Evolutionary conservation across 352 stramenopile genomes (phyloP), one percentile per base, ranked within the genome.

Genomic region (Pythium phragmitis): DNA sequence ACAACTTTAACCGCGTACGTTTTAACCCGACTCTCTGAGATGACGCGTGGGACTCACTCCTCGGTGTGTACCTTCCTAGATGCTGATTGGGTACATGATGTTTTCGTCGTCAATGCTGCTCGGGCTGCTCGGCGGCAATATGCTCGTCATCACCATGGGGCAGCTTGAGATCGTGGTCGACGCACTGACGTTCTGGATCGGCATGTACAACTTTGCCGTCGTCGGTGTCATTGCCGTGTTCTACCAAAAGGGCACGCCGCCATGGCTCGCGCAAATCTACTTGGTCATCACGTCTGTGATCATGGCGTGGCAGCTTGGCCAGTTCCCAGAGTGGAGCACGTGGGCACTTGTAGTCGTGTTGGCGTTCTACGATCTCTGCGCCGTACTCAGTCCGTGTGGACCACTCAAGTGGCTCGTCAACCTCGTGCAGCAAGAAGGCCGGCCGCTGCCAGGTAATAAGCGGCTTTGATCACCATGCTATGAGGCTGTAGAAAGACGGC

Each of bases 311-410:
- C 95, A 99, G 57, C 74, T 99, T 14, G 92, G 90, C 2, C 92
- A 98, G 73, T 98, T 99, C 58, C 96, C 97, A 36, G 92, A 98
- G 65, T 98, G 89, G 89, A 97, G 82, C 51, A 96, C 88, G 14
- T 98, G 91, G 91, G 87, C 87, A 0, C 70, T 98, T 4, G 80
- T 97, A 17, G 85, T 98, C 13, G 96, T 99, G 52, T 82, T 99
- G 39, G 98, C 96, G 1, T 89, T 99, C 39, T 99, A 99, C 76
- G 98, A 99, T 79, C 74, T 99, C n/a, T 99, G 96, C 67, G 98
- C 98, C 3, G 98, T 99, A 8, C 74, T 99, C n/a, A 98, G 96
- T n/a, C 98, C 98, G 0, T 99, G 96, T 75, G 98, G 98, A 5
- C 98, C 98, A 21, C 73, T 99, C 26, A 98, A 98, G 62, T 96